Evolutionary conservation across 192 early-diverging fungal genomes (phyloP).

Genomic region (Coemansia sp.): DNA sequence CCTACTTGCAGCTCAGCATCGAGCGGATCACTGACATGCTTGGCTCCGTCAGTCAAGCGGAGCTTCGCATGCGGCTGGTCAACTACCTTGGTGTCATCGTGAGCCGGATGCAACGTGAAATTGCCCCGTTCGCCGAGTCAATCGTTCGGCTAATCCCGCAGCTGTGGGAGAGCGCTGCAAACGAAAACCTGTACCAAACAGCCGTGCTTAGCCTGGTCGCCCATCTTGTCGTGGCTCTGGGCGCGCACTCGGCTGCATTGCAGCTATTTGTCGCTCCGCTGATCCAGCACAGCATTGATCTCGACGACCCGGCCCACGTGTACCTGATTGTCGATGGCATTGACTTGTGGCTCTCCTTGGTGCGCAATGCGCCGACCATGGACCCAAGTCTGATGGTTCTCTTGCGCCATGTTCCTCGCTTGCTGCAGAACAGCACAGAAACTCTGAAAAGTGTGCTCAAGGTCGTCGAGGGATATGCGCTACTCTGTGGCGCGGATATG

Average conservation of each 20-base stretch:
- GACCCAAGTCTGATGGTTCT: constrained; percentile 60
- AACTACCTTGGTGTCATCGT: constrained; percentile 71
- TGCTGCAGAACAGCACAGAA: constrained; percentile 77
- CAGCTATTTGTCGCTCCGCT: constrained; percentile 75
- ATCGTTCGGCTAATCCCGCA: constrained; percentile 74
- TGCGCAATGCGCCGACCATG: constrained; percentile 63
- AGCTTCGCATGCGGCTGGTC: constrained; percentile 71
- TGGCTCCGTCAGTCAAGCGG: constrained; percentile 66
- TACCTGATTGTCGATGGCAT: constrained; percentile 88
- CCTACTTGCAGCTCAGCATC: constrained; percentile 64
- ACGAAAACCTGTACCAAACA: constrained; percentile 78
- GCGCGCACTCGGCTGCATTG: constrained; percentile 65
- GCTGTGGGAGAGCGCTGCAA: constrained; percentile 72
- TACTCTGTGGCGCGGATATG: constrained; percentile 52
- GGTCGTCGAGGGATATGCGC: constrained; percentile 81
- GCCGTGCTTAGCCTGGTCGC: constrained; percentile 74
- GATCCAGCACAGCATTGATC: constrained; percentile 70
- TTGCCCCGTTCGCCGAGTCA: constrained; percentile 67
- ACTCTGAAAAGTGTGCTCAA: constrained; percentile 69
- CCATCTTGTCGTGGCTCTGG: constrained; percentile 71
- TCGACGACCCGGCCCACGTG: constrained; percentile 60
- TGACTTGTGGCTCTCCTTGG: constrained; percentile 82
- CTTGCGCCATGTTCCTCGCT: constrained; percentile 56
- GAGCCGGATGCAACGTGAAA: constrained; percentile 73
- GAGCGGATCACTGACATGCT: constrained; percentile 59